A percentile compares a stretch with the other conserved stretches of the same genome.
Conservation (phyloP, 495 filamentous ascomycete species). For the Penicillium odoratum region DNA sequence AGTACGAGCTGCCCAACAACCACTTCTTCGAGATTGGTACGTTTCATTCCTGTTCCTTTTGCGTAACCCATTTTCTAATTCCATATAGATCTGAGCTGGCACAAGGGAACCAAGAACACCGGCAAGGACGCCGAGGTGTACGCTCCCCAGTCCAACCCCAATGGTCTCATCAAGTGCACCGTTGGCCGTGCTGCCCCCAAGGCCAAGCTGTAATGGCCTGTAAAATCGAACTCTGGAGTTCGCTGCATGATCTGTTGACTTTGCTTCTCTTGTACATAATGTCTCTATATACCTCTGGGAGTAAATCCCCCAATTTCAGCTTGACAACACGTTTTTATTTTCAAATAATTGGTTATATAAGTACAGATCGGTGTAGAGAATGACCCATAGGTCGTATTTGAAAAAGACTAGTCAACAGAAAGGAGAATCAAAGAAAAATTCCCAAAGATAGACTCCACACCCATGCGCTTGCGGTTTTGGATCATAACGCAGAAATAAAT, state of each 20-base stretch:
- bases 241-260: constrained; percentile 10
- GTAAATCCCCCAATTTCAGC: constrained; percentile 18
- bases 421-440: constrained; percentile 24
- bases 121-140: constrained; percentile 96
- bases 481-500: constrained; percentile 36
- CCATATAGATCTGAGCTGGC: constrained; percentile 82
- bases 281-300: constrained; percentile 27
- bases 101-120: constrained; percentile 95
- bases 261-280: constrained; percentile 31
- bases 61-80: constrained; percentile 16
- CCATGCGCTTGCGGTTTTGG: constrained; percentile 49
- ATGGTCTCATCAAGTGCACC: constrained; percentile 94
- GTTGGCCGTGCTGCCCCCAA: constrained; percentile 62
- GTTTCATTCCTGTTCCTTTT: constrained; percentile 9
- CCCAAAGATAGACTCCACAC: constrained; percentile 40
- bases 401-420: constrained; percentile 12
- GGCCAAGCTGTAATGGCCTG: constrained; percentile 38
- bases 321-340: constrained; percentile 19
- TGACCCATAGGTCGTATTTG: neutral
- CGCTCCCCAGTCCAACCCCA: constrained; percentile 87
- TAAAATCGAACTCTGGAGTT: constrained; percentile 8
- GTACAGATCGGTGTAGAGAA: constrained; percentile 19
- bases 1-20: constrained; percentile 92
- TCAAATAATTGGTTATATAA: constrained; percentile 20
- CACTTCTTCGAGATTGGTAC: constrained; percentile 97